These are phyloP conservation scores for Spiraea crenata DNA, from an alignment of 331 rosid species.

Conservation along the genomic window DNA sequence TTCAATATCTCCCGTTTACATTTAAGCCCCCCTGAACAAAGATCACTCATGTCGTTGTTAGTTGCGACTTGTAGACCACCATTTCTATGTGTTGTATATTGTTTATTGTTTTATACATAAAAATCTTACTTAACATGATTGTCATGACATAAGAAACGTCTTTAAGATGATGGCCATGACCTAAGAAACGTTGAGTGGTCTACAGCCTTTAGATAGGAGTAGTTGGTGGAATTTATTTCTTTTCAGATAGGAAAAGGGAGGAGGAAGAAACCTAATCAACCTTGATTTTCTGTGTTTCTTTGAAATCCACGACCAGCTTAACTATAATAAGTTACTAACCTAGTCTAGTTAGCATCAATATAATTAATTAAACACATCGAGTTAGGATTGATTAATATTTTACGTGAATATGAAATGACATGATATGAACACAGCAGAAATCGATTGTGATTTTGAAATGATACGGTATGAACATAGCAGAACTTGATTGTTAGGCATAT, in stretches of 20 bases:
- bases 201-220: slow-evolving; percentile 57
- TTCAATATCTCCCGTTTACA: no score
- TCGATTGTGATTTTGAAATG: no score
- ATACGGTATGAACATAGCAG: no score
- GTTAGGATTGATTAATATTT: background rate
- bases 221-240: slow-evolving; percentile 50
- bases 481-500: background rate
- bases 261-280: slow-evolving; percentile 62
- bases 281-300: slow-evolving; percentile 45
- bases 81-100: slow-evolving; percentile 11
- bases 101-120: background rate
- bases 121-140: slow-evolving; percentile 37
- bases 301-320: slow-evolving; percentile 46
- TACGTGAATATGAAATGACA: background rate
- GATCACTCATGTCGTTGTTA: slow-evolving; percentile 24
- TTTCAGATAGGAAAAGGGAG: slow-evolving; percentile 22
- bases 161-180: slow-evolving; percentile 49
- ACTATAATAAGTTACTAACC: slow-evolving; percentile 29
- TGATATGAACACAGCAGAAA: background rate
- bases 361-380: background rate
- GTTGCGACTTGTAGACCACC: slow-evolving; percentile 27
- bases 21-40: background rate
- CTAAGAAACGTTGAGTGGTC: slow-evolving; percentile 43
- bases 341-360: background rate
- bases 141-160: slow-evolving; percentile 36